Evolutionary conservation across 2,329 filamentous ascomycete species (phyloP).

Genomic region (Epichloe glyceriae): DNA sequence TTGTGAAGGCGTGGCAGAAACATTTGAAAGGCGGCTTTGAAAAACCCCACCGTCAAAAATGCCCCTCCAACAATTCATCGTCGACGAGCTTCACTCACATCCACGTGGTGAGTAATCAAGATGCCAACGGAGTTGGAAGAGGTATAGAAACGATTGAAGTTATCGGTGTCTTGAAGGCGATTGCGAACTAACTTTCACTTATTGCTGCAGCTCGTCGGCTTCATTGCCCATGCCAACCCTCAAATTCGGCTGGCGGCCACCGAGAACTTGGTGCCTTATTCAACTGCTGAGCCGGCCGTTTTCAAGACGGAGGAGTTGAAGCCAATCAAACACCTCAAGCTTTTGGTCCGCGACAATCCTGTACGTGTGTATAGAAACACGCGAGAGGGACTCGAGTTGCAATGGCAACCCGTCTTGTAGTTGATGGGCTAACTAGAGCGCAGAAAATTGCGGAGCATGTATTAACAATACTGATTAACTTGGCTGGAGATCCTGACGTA

Average conservation of each 20-base stretch:
- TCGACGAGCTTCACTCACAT: slow-evolving; percentile 1
- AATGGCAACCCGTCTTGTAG: not conserved
- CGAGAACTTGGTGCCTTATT: slow-evolving; percentile 78
- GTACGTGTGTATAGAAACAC: slow-evolving; percentile 33
- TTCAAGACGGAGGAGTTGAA: slow-evolving; percentile 74
- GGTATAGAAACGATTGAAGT: slow-evolving; percentile 27
- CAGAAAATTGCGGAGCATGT: slow-evolving; percentile 88
- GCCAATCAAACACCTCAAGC: slow-evolving; percentile 76
- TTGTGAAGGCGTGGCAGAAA: slow-evolving; percentile 1
- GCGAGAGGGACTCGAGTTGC: not conserved
- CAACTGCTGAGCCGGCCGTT: slow-evolving; percentile 55
- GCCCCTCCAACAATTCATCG: slow-evolving; percentile 10
- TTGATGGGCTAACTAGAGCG: not conserved
- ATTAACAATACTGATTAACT: slow-evolving; percentile 78
- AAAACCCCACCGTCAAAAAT: slow-evolving; percentile 10
- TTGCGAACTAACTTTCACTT: not conserved
- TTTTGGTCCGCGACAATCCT: slow-evolving; percentile 71
- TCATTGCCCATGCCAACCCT: slow-evolving; percentile 83
- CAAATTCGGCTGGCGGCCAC: slow-evolving; percentile 77
- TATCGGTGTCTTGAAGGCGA: not conserved
- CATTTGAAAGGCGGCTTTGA: slow-evolving; percentile 1
- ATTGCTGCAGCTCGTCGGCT: slow-evolving; percentile 62
- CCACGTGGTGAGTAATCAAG: not conserved
- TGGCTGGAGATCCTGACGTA: slow-evolving; percentile 65
- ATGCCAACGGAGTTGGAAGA: slow-evolving; percentile 72